Percentiles rank a stretch among this genome's conserved stretches.
Evolutionary conservation across 108 stramenopile genomes (phyloP).

Genomic region (Poteriospumella lacustris): DNA sequence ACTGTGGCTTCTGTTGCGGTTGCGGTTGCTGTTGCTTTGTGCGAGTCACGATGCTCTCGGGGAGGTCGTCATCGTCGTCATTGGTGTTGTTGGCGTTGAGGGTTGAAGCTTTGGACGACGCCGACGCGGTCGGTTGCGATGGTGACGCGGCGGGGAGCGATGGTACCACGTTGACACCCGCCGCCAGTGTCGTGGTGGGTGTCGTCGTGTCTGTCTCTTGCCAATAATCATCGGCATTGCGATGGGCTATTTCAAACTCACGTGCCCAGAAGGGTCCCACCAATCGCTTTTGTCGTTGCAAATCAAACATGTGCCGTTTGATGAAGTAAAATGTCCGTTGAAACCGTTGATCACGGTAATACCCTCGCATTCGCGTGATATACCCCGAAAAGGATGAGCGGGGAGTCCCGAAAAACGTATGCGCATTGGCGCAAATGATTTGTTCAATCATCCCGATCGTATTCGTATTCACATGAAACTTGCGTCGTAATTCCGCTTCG

Average conservation of each 20-base stretch:
- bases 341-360: conserved; percentile 26
- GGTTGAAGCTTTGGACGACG: too few relatives aligned
- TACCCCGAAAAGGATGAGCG: conserved; percentile 20
- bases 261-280: conserved; percentile 19
- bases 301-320: neutral
- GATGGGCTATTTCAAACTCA: conserved; percentile 18
- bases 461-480: conserved; percentile 2
- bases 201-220: too few relatives aligned
- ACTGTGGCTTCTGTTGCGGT: too few relatives aligned
- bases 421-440: conserved; percentile 30
- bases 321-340: conserved; percentile 14
- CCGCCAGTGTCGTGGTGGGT: too few relatives aligned
- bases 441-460: conserved; percentile 24
- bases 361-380: conserved; percentile 23
- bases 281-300: neutral
- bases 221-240: conserved; percentile 23
- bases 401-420: conserved; percentile 29
- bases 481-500: neutral
- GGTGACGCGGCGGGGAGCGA: too few relatives aligned
- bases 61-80: too few relatives aligned
- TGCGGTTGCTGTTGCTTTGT: too few relatives aligned
- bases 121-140: too few relatives aligned
- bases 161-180: too few relatives aligned
- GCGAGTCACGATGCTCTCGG: too few relatives aligned
- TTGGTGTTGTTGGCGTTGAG: too few relatives aligned